Evolutionary conservation across 805 yeast genomes (phyloP).

Genomic region (Saccharomycopsis sp.): DNA sequence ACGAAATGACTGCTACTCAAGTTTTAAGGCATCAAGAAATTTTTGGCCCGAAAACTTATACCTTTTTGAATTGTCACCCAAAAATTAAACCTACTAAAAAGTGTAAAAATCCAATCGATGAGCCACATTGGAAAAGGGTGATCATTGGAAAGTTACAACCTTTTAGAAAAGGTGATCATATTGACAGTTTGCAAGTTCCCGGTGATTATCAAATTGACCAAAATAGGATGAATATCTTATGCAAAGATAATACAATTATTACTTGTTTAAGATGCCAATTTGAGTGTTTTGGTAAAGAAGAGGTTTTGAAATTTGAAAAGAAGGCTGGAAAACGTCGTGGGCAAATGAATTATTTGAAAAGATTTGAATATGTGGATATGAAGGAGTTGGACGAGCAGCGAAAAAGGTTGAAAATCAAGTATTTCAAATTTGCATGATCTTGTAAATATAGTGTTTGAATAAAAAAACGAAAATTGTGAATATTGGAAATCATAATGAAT

Average conservation of each 20-base stretch:
- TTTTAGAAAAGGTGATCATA: background rate
- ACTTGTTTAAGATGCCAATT: slow-evolving; percentile 33
- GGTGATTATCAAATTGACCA: slow-evolving; percentile 28
- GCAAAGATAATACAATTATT: slow-evolving; percentile 28
- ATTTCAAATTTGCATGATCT: no score
- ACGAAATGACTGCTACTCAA: slow-evolving; percentile 24
- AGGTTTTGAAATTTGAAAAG: slow-evolving; percentile 32
- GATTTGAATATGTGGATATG: no score
- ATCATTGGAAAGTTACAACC: slow-evolving; percentile 26
- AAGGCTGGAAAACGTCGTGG: slow-evolving; percentile 33
- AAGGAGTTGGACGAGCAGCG: no score
- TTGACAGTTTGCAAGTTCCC: background rate
- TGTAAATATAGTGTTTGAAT: no score
- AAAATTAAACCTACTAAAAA: slow-evolving; percentile 27
- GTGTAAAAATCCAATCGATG: slow-evolving; percentile 12
- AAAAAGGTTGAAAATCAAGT: no score
- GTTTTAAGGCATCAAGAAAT: slow-evolving; percentile 37
- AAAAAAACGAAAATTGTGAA: no score
- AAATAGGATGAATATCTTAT: no score
- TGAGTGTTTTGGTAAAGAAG: slow-evolving; percentile 44
- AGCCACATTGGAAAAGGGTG: slow-evolving; percentile 28
- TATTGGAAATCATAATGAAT: no score
- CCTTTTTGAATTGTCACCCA: no score
- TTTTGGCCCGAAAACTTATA: slow-evolving; percentile 37
- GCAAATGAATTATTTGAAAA: no score